Evolutionary conservation across 495 filamentous ascomycete genomes (phyloP).

Genomic region (Penicillium canariense): DNA sequence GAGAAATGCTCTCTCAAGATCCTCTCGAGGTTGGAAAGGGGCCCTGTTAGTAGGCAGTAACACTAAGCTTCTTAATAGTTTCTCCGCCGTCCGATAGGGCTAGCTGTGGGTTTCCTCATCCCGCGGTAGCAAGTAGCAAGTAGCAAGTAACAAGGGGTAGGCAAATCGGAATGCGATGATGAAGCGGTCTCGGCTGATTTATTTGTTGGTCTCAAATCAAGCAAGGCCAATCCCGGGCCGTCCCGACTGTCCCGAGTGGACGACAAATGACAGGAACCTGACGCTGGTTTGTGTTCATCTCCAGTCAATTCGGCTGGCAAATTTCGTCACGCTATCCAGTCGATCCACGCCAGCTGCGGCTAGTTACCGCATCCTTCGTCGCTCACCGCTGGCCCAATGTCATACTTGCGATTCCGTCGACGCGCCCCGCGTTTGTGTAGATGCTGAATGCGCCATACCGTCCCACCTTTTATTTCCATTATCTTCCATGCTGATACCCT

Average conservation of each 20-base stretch:
- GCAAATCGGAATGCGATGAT: conserved; percentile 9
- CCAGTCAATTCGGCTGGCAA: neutral
- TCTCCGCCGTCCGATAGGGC: neutral
- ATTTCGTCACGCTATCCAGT: too few relatives aligned
- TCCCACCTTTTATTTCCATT: too few relatives aligned
- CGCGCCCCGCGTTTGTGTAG: too few relatives aligned
- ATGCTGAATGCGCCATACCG: too few relatives aligned
- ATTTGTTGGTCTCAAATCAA: neutral
- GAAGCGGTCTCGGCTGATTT: conserved; percentile 3
- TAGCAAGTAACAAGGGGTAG: conserved; percentile 44
- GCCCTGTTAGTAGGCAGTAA: neutral
- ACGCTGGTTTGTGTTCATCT: neutral
- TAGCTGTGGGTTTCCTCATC: conserved; percentile 34
- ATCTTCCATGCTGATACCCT: too few relatives aligned
- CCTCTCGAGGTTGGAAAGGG: neutral
- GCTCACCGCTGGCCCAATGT: conserved; percentile 6
- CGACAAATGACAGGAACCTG: conserved; percentile 9
- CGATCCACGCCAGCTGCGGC: too few relatives aligned
- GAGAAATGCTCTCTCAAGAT: neutral
- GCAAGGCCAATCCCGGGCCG: conserved; percentile 18
- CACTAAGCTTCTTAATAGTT: neutral
- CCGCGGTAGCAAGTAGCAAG: too few relatives aligned
- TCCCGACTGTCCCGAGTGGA: conserved; percentile 14
- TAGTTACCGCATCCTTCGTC: neutral
- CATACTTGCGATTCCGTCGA: too few relatives aligned